Conservation (phyloP, 2,329 filamentous ascomycete species). For the Aurifilum marmelostoma region DNA sequence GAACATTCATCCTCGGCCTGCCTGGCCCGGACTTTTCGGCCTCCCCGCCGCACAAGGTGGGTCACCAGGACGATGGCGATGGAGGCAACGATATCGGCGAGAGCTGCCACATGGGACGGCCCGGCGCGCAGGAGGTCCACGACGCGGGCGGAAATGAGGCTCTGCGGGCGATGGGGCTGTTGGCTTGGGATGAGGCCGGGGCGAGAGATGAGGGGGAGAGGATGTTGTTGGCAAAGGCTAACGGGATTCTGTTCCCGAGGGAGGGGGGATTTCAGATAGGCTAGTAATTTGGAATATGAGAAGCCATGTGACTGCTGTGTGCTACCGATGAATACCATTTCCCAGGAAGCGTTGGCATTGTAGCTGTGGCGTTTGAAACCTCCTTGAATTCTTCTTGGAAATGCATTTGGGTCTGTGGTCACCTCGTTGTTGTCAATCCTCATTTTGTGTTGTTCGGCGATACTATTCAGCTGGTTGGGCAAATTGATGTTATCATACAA, state of each 20-base stretch:
- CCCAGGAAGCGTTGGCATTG: not conserved
- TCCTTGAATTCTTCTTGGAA: not conserved
- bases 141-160: slow-evolving; percentile 46
- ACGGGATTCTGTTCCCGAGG: slow-evolving; percentile 47
- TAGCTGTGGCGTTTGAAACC: not conserved
- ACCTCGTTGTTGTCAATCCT: no score
- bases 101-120: slow-evolving; percentile 39
- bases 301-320: no score
- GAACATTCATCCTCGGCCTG: slow-evolving; percentile 46
- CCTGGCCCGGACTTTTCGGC: slow-evolving; percentile 45
- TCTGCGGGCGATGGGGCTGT: slow-evolving; percentile 45
- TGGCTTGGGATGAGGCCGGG: slow-evolving; percentile 46
- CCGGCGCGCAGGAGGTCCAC: slow-evolving; percentile 43
- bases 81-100: slow-evolving; percentile 38
- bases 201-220: slow-evolving; percentile 39
- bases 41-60: not conserved
- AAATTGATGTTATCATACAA: not conserved
- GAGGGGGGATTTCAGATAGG: slow-evolving; percentile 25
- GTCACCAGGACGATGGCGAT: not conserved
- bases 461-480: not conserved
- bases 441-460: not conserved
- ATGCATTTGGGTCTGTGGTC: not conserved
- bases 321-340: no score
- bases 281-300: no score
- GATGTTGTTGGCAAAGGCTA: slow-evolving; percentile 42